Evolutionary conservation across 192 early-diverging fungal genomes (phyloP).

Genomic region (Rhizophagus clarus): DNA sequence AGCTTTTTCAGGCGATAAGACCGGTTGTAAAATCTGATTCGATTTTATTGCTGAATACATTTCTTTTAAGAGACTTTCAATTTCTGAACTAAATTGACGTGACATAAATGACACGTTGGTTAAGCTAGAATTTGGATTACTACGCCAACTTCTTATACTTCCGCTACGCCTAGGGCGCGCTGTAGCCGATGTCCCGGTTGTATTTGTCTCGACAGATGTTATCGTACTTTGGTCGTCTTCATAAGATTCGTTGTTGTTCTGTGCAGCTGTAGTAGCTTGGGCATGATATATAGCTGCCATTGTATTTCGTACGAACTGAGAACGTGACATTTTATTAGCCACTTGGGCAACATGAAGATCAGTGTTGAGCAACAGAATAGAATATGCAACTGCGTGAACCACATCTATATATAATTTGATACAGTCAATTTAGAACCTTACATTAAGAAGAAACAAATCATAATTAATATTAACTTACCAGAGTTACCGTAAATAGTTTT

Average conservation of each 20-base stretch:
- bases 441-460: background rate
- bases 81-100: constrained; percentile 53
- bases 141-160: constrained; percentile 48
- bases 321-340: constrained; percentile 70
- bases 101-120: constrained; percentile 38
- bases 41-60: constrained; percentile 63
- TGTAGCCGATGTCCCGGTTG: constrained; percentile 6
- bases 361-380: constrained; percentile 87
- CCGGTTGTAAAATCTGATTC: constrained; percentile 57
- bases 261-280: constrained; percentile 16
- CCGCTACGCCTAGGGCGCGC: constrained; percentile 28
- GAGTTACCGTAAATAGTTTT: constrained; percentile 49
- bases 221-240: constrained; percentile 30
- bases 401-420: constrained; percentile 58
- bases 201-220: constrained; percentile 21
- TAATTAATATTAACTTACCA: constrained; percentile 31
- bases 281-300: constrained; percentile 47
- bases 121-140: constrained; percentile 33
- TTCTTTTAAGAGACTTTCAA: constrained; percentile 61
- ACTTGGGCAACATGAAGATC: constrained; percentile 89
- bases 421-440: background rate
- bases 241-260: constrained; percentile 27
- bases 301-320: constrained; percentile 74
- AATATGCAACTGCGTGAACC: constrained; percentile 86
- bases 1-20: constrained; percentile 22